phyloP scores from a whole-genome alignment of 371 early-diverging fungal species.

The Ordospora colligata region DNA sequence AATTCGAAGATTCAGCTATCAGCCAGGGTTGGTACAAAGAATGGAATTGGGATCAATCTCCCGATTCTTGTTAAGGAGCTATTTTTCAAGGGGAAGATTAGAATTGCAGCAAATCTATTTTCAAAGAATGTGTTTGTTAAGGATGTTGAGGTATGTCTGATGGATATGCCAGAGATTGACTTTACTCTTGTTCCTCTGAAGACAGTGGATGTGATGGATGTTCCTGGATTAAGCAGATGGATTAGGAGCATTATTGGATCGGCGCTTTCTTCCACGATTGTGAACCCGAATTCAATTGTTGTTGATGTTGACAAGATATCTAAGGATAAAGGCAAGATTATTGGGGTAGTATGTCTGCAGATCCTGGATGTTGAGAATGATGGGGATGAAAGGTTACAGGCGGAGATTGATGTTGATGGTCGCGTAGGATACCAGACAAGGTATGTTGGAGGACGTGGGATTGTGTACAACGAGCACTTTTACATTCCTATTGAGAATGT shows the following conservation, averaged over 20 bases:
- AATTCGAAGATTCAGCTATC: constrained; percentile 83
- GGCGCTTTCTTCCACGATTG: constrained; percentile 34
- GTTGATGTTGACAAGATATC: constrained; percentile 55
- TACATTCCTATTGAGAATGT: constrained; percentile 50
- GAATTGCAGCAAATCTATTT: constrained; percentile 70
- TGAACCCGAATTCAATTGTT: constrained; percentile 57
- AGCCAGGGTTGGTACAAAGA: constrained; percentile 70
- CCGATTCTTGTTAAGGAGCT: constrained; percentile 81
- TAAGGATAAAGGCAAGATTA: constrained; percentile 36
- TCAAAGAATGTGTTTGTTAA: constrained; percentile 72
- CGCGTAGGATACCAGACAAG: constrained; percentile 21
- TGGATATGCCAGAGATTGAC: constrained; percentile 76
- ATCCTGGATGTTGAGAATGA: constrained; percentile 36
- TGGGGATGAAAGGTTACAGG: constrained; percentile 14
- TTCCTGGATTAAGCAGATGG: constrained; percentile 62
- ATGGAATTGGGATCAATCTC: constrained; percentile 70
- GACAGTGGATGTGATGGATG: constrained; percentile 70
- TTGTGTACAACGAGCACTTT: constrained; percentile 53
- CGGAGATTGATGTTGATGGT: constrained; percentile 47
- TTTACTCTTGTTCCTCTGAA: constrained; percentile 77
- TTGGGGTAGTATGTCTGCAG: constrained; percentile 59
- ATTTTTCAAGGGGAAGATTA: constrained; percentile 68
- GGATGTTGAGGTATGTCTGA: constrained; percentile 71
- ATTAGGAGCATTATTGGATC: constrained; percentile 58
- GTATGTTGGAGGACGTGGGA: constrained; percentile 17